These are phyloP conservation scores for Rhynchospora breviuscula DNA, from an alignment of 176 grass and related monocot genomes.

Conservation along the genomic window DNA sequence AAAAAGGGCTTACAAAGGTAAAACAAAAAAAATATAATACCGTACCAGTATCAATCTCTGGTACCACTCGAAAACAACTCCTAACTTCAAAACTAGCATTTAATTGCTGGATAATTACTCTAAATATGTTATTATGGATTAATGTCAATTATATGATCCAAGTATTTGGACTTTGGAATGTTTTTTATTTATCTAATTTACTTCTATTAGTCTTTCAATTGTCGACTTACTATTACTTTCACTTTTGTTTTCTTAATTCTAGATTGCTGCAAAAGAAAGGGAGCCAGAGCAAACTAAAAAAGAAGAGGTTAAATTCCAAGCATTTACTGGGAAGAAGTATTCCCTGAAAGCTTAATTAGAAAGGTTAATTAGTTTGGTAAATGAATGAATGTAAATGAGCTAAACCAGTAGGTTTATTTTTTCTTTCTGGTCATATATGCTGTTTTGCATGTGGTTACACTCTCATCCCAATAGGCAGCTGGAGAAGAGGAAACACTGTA, in stretches of 20 bases:
- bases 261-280: conserved; percentile 43
- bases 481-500: neutral
- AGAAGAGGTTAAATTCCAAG: conserved; percentile 65
- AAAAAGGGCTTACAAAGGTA: no score
- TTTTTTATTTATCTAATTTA: neutral
- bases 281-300: conserved; percentile 38
- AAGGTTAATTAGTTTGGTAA: conserved; percentile 30
- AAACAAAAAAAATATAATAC: no score
- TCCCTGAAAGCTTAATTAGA: conserved; percentile 53
- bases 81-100: no score
- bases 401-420: neutral
- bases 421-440: neutral
- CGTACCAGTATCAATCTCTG: no score
- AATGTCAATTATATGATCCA: neutral
- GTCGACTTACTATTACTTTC: neutral
- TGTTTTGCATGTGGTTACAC: neutral
- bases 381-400: neutral
- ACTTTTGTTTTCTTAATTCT: conserved; percentile 17
- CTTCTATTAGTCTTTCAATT: neutral
- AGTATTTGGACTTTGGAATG: neutral
- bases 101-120: neutral
- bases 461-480: neutral
- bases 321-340: conserved; percentile 72
- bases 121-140: neutral
- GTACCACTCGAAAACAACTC: no score